phyloP scores from a whole-genome alignment of 306 rosid genomes.

The Hylodesmum podocarpum region DNA sequence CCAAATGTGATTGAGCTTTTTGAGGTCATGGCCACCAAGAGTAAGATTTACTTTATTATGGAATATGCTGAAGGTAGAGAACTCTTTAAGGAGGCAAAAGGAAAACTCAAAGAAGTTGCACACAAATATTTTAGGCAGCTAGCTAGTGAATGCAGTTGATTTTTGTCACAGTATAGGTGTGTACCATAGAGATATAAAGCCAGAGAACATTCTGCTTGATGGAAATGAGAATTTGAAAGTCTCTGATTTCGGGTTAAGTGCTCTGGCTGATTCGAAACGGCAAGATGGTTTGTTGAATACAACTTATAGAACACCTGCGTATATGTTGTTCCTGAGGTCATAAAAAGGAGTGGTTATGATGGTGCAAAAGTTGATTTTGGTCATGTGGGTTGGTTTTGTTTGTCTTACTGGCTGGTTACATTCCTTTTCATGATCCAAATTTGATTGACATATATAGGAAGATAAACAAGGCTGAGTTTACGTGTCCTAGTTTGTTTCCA shows the following conservation, averaged over 20 bases:
- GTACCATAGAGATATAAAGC: slow-evolving; percentile 56
- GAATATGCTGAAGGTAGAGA: slow-evolving; percentile 58
- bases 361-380: slow-evolving; percentile 61
- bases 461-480: slow-evolving; percentile 42
- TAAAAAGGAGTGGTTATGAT: slow-evolving; percentile 47
- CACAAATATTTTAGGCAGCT: slow-evolving; percentile 46
- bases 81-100: slow-evolving; percentile 40
- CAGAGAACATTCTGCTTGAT: slow-evolving; percentile 51
- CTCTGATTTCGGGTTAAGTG: slow-evolving; percentile 57
- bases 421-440: slow-evolving; percentile 44
- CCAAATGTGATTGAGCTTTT: slow-evolving; percentile 47
- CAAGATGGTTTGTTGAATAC: slow-evolving; percentile 48
- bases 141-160: slow-evolving; percentile 48
- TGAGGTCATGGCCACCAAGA: slow-evolving; percentile 52
- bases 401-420: slow-evolving; percentile 51
- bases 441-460: slow-evolving; percentile 42
- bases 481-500: slow-evolving; percentile 48
- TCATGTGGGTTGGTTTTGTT: slow-evolving; percentile 56
- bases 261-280: slow-evolving; percentile 38
- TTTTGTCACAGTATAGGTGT: slow-evolving; percentile 62
- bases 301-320: slow-evolving; percentile 51
- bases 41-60: slow-evolving; percentile 47
- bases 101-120: slow-evolving; percentile 49
- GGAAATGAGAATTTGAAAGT: slow-evolving; percentile 49
- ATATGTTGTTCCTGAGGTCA: slow-evolving; percentile 58